A percentile compares a stretch with the other conserved stretches of the same genome.
These are phyloP conservation scores for Lasiodiplodia gonubiensis DNA, from an alignment of 2,329 filamentous ascomycete species.

Conservation along the genomic window DNA sequence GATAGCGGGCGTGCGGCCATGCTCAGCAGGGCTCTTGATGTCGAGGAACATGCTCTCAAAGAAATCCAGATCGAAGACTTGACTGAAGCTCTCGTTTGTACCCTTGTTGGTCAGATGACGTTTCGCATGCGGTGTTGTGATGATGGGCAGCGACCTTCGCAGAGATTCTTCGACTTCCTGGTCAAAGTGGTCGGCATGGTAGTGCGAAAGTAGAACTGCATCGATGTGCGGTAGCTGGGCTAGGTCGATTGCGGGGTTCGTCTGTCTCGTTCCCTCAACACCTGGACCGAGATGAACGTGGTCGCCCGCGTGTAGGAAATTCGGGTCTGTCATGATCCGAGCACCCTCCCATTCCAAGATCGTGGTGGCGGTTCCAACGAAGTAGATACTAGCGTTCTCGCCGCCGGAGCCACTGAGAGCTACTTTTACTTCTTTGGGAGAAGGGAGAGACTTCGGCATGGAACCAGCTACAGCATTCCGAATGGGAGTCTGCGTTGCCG, in stretches of 20 bases:
- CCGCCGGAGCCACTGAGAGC: not conserved
- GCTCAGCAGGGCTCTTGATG: slow-evolving; percentile 36
- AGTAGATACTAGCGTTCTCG: not conserved
- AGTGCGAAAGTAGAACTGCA: slow-evolving; percentile 66
- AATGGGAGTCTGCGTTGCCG: too few relatives aligned
- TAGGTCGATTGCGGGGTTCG: slow-evolving; percentile 66
- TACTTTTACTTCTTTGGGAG: not conserved
- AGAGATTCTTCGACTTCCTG: slow-evolving; percentile 58
- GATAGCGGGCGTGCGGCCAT: slow-evolving; percentile 48
- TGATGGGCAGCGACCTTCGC: slow-evolving; percentile 63
- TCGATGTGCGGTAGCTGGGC: slow-evolving; percentile 65
- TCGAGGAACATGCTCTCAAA: slow-evolving; percentile 60
- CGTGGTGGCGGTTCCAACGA: not conserved
- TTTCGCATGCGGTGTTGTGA: slow-evolving; percentile 68
- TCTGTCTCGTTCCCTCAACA: slow-evolving; percentile 60
- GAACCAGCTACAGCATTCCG: not conserved
- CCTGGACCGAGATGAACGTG: slow-evolving; percentile 71
- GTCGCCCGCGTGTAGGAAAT: slow-evolving; percentile 70
- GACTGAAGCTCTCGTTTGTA: slow-evolving; percentile 57
- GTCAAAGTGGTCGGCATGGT: slow-evolving; percentile 67
- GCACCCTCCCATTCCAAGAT: slow-evolving; percentile 56
- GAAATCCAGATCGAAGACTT: slow-evolving; percentile 61
- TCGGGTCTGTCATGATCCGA: slow-evolving; percentile 63
- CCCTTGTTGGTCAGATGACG: slow-evolving; percentile 54
- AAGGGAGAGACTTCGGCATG: not conserved